Base-by-base conservation (phyloP, 2,329 filamentous ascomycete genomes). In the Sporothrix curviconia region DNA sequence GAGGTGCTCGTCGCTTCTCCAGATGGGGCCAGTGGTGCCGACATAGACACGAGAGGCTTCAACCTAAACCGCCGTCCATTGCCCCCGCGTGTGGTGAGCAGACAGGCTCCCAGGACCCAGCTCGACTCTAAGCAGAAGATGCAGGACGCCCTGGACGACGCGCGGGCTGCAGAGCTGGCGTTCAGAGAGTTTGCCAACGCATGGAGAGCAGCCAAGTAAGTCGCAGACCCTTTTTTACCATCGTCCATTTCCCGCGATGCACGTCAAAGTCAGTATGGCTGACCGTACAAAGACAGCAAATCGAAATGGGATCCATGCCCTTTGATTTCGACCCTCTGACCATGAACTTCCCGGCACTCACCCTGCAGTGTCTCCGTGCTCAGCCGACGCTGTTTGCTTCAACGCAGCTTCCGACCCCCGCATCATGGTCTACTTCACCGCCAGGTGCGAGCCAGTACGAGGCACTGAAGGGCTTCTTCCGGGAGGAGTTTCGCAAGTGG, bases 281-380 rank as follows among this genome's bases (percentile, higher is more conserved):
- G 12, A 54, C 36, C 14, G 6, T 12, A 7, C 17, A 8, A 58
- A 64, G 62, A 36, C 55, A 60, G 11, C 76, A 82, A 47, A 74
- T 83, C 50, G 78, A 83, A 60, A 74, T 77, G 62, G 73, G 74
- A 53, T 79, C 80, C 8, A 74, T 76, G 64, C 82, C 83, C 3
- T 86, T 86, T 65, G 88, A 92, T 63, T 95, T 96, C 72, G 89
- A 96, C 63, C 87, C 92, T 34, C 82, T 92, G 60, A 79, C 87
- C 5, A 83, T 95, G 68, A 90, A 90, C 59, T 96, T 96, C 66
- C 90, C 92, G 7, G 85, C 88, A 7, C 79, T 97, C 40, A 90
- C 87, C 36, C 81, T 96, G 11, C 89, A 87, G 62, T 86, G 92
- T 63, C 82, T 97, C 1, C 83, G 87, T 36, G 79, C 89, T 9